These are phyloP conservation scores for Scutellaria minor DNA, from an alignment of 257 asterid species.

Conservation along the genomic window DNA sequence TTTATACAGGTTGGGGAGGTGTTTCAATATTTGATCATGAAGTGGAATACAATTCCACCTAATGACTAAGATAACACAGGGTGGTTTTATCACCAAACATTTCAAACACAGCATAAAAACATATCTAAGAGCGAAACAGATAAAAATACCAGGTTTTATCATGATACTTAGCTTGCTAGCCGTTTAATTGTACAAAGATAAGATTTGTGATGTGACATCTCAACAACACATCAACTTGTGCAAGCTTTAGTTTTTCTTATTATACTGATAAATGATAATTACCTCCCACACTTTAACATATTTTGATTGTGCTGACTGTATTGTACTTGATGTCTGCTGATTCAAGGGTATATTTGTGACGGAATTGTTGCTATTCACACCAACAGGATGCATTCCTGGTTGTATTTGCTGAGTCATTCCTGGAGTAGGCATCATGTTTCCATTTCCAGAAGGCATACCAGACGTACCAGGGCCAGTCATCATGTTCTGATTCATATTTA, in stretches of 20 bases:
- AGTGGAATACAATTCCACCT: background rate
- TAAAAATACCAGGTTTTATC: no score
- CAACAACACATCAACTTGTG: background rate
- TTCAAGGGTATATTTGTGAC: constrained; percentile 63
- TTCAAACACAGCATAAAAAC: background rate
- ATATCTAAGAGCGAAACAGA: no score
- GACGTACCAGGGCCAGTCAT: constrained; percentile 36
- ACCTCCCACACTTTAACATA: constrained; percentile 97
- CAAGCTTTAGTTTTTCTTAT: constrained; percentile 2
- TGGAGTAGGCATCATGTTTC: constrained; percentile 79
- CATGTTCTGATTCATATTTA: constrained; percentile 75
- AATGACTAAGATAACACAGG: background rate
- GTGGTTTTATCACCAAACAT: background rate
- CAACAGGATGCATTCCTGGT: constrained; percentile 70
- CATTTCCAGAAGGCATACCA: constrained; percentile 38
- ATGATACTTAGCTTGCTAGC: no score
- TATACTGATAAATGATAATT: constrained; percentile 31
- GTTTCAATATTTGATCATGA: no score
- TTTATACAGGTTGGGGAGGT: no score
- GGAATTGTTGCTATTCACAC: constrained; percentile 54
- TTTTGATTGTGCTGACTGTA: constrained; percentile 75
- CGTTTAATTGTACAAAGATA: background rate
- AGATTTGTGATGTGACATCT: background rate
- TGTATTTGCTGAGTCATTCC: constrained; percentile 65
- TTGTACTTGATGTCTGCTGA: constrained; percentile 68